Conservation (phyloP, 306 rosid genomes). For the Prunus davidiana region DNA sequence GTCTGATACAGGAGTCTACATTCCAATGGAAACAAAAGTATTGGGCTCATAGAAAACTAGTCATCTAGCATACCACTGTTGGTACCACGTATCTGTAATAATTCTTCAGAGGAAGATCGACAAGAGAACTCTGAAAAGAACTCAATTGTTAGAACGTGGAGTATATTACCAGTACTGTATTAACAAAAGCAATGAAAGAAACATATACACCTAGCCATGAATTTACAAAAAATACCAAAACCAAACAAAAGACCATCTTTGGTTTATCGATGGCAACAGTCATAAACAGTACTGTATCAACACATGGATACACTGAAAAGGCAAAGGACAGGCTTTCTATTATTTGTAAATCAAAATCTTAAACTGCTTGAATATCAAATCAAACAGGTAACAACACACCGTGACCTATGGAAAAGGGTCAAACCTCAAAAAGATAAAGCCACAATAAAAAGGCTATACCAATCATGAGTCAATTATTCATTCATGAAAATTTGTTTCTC, state of each 20-base stretch:
- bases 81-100: conserved; percentile 97
- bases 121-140: conserved; percentile 90
- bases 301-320: not conserved
- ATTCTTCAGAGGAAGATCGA: conserved; percentile 94
- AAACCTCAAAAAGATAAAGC: not conserved
- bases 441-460: not conserved
- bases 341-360: not conserved
- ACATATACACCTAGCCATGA: not conserved
- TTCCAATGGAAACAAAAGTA: not conserved
- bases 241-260: not conserved
- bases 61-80: conserved; percentile 54
- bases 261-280: not conserved
- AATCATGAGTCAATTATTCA: not conserved
- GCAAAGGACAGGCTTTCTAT: not conserved
- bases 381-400: not conserved
- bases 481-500: not conserved
- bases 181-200: not conserved
- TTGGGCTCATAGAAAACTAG: conserved; percentile 4
- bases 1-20: conserved; percentile 23
- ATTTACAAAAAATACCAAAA: not conserved
- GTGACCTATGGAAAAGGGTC: not conserved
- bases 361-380: not conserved
- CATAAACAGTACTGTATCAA: not conserved
- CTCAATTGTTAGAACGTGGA: conserved; percentile 11
- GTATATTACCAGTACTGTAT: not conserved